These are phyloP conservation scores for Ustilago trichophora DNA, from an alignment of 1,284 basidiomycete genomes.

Conservation along the genomic window DNA sequence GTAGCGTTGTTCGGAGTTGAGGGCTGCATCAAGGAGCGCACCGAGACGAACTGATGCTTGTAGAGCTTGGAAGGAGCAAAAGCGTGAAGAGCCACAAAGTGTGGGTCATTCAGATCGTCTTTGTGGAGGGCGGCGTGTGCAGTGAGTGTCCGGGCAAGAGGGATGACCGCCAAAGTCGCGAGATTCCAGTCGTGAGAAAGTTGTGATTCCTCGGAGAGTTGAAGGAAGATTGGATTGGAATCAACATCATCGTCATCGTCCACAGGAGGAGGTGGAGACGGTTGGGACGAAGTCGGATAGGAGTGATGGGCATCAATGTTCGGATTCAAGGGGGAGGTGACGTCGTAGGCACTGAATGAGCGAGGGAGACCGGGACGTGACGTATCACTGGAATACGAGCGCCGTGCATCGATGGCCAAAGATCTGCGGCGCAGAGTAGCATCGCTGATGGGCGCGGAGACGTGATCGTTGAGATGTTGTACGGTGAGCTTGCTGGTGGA, in stretches of 20 bases:
- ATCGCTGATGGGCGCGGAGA: slow-evolving; percentile 26
- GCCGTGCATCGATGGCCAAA: slow-evolving; percentile 20
- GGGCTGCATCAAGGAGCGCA: slow-evolving; percentile 16
- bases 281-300: not conserved
- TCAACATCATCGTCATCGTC: slow-evolving; percentile 39
- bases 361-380: slow-evolving; percentile 9
- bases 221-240: slow-evolving; percentile 21
- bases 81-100: slow-evolving; percentile 32
- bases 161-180: slow-evolving; percentile 17
- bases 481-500: slow-evolving; percentile 22
- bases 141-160: slow-evolving; percentile 16
- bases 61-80: slow-evolving; percentile 36
- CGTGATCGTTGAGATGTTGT: slow-evolving; percentile 23
- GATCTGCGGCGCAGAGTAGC: slow-evolving; percentile 28
- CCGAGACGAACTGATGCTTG: slow-evolving; percentile 37
- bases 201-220: slow-evolving; percentile 19
- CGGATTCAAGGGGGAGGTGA: slow-evolving; percentile 1
- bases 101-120: slow-evolving; percentile 4
- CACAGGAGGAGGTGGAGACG: slow-evolving; percentile 3
- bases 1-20: not conserved
- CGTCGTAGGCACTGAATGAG: slow-evolving; percentile 22
- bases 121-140: not conserved
- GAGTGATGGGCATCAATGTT: not conserved
- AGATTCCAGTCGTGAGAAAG: slow-evolving; percentile 20
- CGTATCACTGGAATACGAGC: not conserved